Conservation (phyloP, 768 basidiomycete species). For the Rhodotorula paludigena region DNA sequence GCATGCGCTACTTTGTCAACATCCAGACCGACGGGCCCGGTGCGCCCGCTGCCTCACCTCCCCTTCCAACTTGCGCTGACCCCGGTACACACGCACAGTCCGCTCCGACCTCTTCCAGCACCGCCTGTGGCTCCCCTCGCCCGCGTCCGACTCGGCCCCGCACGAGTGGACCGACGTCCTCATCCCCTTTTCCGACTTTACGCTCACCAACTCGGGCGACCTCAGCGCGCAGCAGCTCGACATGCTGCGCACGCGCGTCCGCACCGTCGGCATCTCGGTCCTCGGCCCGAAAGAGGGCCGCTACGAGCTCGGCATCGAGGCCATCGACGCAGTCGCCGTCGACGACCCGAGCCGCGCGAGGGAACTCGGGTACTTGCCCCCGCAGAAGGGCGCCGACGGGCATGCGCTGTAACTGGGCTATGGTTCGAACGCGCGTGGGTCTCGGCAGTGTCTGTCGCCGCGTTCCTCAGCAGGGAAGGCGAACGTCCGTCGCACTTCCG, state of each 20-base stretch:
- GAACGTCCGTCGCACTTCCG: too few relatives aligned
- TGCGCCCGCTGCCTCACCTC: conserved; percentile 20
- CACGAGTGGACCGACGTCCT: conserved; percentile 72
- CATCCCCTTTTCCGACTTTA: conserved; percentile 64
- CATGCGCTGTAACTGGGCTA: conserved; percentile 7
- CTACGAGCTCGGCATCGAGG: conserved; percentile 39
- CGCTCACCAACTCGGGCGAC: conserved; percentile 51
- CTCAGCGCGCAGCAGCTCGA: conserved; percentile 60
- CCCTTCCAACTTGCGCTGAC: not conserved
- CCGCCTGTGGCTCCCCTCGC: conserved; percentile 65
- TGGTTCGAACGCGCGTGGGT: too few relatives aligned
- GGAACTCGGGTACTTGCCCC: conserved; percentile 2
- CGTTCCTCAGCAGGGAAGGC: too few relatives aligned
- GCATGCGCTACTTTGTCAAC: conserved; percentile 84
- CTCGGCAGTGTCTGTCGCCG: too few relatives aligned
- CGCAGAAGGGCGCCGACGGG: conserved; percentile 8
- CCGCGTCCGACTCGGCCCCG: conserved; percentile 43
- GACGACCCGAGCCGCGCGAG: not conserved
- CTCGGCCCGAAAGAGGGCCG: conserved; percentile 51
- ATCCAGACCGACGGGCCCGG: conserved; percentile 73
- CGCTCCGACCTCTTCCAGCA: conserved; percentile 92
- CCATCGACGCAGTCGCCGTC: conserved; percentile 30
- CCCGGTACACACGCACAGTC: conserved; percentile 50
- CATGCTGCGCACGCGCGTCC: conserved; percentile 70
- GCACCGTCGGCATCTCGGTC: conserved; percentile 78